Evolutionary conservation across 2,329 filamentous ascomycete species (phyloP), one percentile per base, ranked within the genome.

Genomic region (Ceratocystis destructans): DNA sequence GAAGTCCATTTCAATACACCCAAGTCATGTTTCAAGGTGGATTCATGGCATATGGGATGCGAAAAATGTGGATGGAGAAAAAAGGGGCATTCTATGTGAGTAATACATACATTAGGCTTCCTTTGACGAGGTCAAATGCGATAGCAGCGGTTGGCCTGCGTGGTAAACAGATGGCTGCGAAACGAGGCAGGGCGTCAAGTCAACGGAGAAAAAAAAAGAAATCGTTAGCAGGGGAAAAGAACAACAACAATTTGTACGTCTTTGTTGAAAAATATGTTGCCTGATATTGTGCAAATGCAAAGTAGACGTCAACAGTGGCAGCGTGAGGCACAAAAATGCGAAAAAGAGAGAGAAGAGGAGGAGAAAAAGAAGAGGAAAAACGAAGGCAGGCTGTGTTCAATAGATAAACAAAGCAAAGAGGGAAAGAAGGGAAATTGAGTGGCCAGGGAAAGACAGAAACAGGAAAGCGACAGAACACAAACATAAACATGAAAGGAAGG

Each of bases 331-430:
- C 63, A 28, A 46, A 48, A 41, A 41, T 67, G 41, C 48, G 64
- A 63, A 25, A 55, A 64, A 61, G 50, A 67, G 46, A 61, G 61
- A 68, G 61, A 68, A 44, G 31, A 28, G 22, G 17, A 57, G 44
- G 61, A 31, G 57, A 55, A 64, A 64, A 50, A 64, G 61, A 66
- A 68, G 66, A 67, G 68, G 70, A 71, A 69, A 65, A 50, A 64
- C 64, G 64, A 64, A 7, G 45, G 62, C 62, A 44, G 44, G 45
- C 25, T 22, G 17, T 15, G 44, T 64, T 53, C 4, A 41, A 53
- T 50, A 62, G 41, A 46, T 44, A 62, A 33, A 64, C 41, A 64
- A 50, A 48, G 62, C n/a, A 50, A 22, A 50, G 20, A 33, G 44
- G 62, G 50, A 64, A 64, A 50, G 31, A 41, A 25, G 12, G 44